Conservation (phyloP, 768 basidiomycete genomes). For the Panus rudis region DNA sequence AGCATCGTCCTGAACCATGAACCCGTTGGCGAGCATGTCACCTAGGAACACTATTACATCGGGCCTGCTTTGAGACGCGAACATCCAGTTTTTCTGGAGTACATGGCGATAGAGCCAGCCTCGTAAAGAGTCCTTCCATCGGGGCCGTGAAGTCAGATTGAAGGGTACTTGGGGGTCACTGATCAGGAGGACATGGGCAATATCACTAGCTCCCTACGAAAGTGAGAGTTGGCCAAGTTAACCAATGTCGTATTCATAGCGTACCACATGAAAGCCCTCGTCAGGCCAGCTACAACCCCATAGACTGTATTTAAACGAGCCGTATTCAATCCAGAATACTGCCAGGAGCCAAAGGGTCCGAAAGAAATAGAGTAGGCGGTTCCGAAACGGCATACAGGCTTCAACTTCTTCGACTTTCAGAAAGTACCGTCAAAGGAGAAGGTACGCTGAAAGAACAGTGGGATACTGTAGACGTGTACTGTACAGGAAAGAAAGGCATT, state of each 20-base stretch:
- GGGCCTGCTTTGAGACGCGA: slow-evolving; percentile 47
- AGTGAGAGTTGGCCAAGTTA: no score
- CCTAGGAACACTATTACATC: slow-evolving; percentile 82
- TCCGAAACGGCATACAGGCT: no score
- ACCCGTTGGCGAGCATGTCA: slow-evolving; percentile 84
- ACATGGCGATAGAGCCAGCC: slow-evolving; percentile 60
- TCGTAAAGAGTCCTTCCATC: slow-evolving; percentile 4
- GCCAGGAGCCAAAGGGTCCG: slow-evolving; percentile 22
- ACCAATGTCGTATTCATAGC: no score
- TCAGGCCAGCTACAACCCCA: slow-evolving; percentile 55
- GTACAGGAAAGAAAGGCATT: no score
- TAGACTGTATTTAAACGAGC: slow-evolving; percentile 41
- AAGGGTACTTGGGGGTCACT: slow-evolving; percentile 79
- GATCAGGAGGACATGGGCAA: slow-evolving; percentile 59
- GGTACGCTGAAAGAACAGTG: no score
- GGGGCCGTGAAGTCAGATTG: background rate
- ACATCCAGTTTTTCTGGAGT: slow-evolving; percentile 76
- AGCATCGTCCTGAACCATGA: slow-evolving; percentile 47
- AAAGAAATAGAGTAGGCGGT: background rate
- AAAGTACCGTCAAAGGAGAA: no score
- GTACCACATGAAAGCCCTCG: slow-evolving; percentile 8
- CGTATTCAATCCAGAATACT: slow-evolving; percentile 66
- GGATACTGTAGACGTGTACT: no score
- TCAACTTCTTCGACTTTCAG: no score
- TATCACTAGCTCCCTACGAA: slow-evolving; percentile 1